Conservation (phyloP, 2,329 filamentous ascomycete species). For the Neophaeococcomyces aloes region DNA sequence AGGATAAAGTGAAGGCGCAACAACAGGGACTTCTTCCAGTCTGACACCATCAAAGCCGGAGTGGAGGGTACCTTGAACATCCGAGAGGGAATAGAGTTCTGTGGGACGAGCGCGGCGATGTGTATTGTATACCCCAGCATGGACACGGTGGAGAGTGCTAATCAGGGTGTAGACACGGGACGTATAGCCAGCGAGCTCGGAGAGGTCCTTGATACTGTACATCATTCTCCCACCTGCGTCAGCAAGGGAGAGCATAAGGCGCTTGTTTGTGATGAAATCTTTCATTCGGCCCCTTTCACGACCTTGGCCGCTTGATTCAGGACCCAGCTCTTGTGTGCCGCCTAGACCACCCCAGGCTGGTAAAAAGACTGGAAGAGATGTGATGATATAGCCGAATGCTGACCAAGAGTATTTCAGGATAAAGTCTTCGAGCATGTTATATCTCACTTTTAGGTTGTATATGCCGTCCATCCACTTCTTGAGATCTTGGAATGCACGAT, state of each 20-base stretch:
- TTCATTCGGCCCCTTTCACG: conserved; percentile 85
- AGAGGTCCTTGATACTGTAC: conserved; percentile 98
- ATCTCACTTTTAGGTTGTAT: conserved; percentile 93
- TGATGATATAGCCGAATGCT: conserved; percentile 88
- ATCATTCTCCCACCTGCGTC: conserved; percentile 97
- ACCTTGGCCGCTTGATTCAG: conserved; percentile 28
- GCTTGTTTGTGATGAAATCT: conserved; percentile 98
- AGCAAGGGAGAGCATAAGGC: conserved; percentile 91
- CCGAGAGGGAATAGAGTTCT: conserved; percentile 79
- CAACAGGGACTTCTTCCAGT: conserved; percentile 83
- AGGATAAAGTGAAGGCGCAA: conserved; percentile 79
- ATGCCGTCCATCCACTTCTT: conserved; percentile 98
- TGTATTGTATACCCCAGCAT: conserved; percentile 72
- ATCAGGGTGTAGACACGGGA: conserved; percentile 93
- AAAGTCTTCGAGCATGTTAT: conserved; percentile 98
- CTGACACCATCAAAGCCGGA: conserved; percentile 91
- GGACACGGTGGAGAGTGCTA: conserved; percentile 84
- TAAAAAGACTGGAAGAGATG: conserved; percentile 85
- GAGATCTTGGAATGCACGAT: conserved; percentile 82
- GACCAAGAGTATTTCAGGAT: conserved; percentile 98
- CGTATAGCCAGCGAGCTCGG: conserved; percentile 90
- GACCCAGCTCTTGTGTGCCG: conserved; percentile 4
- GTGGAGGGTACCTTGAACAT: conserved; percentile 87
- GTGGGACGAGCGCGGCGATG: conserved; percentile 40
- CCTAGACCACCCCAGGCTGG: conserved; percentile 78